phyloP scores from a whole-genome alignment of 192 early-diverging fungal species.

The Geranomyces michiganensis region DNA sequence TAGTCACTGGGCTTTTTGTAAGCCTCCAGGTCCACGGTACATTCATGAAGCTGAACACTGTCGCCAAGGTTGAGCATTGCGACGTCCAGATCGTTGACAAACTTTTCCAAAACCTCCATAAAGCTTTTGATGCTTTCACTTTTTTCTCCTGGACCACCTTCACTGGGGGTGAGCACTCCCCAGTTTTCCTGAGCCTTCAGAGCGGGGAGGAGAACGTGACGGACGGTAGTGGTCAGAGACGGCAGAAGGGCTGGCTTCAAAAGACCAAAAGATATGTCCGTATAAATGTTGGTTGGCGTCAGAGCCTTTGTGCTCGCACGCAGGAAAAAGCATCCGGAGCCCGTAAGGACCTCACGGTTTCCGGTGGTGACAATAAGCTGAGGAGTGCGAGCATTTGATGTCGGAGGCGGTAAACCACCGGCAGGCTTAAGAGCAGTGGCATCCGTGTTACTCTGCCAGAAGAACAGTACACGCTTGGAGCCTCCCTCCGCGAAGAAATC shows the following conservation, averaged over 20 bases:
- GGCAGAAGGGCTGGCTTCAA: slow-evolving; percentile 57
- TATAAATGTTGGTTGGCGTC: slow-evolving; percentile 55
- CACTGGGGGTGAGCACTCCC: slow-evolving; percentile 51
- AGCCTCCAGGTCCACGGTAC: slow-evolving; percentile 57
- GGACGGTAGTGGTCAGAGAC: slow-evolving; percentile 60
- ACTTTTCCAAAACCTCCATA: slow-evolving; percentile 61
- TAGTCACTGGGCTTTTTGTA: slow-evolving; percentile 63
- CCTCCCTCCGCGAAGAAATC: slow-evolving; percentile 67
- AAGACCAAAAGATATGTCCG: slow-evolving; percentile 59
- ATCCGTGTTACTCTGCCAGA: slow-evolving; percentile 51
- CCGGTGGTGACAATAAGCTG: slow-evolving; percentile 61
- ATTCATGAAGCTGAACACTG: slow-evolving; percentile 58
- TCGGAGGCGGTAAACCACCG: background rate
- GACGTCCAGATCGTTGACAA: slow-evolving; percentile 63
- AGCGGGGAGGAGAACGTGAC: slow-evolving; percentile 63
- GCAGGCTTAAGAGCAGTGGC: background rate
- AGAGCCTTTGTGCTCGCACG: slow-evolving; percentile 58
- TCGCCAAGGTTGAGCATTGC: slow-evolving; percentile 72
- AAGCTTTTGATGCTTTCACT: slow-evolving; percentile 59
- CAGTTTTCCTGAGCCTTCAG: slow-evolving; percentile 64
- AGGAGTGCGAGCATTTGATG: slow-evolving; percentile 7
- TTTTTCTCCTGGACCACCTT: slow-evolving; percentile 28
- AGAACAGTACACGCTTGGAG: slow-evolving; percentile 55
- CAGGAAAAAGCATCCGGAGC: slow-evolving; percentile 62
- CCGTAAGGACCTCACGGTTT: slow-evolving; percentile 51